A percentile compares a stretch with the other conserved stretches of the same genome.
phyloP scores from a whole-genome alignment of 2,329 filamentous ascomycete species.

The Periconia macrospinosa region DNA sequence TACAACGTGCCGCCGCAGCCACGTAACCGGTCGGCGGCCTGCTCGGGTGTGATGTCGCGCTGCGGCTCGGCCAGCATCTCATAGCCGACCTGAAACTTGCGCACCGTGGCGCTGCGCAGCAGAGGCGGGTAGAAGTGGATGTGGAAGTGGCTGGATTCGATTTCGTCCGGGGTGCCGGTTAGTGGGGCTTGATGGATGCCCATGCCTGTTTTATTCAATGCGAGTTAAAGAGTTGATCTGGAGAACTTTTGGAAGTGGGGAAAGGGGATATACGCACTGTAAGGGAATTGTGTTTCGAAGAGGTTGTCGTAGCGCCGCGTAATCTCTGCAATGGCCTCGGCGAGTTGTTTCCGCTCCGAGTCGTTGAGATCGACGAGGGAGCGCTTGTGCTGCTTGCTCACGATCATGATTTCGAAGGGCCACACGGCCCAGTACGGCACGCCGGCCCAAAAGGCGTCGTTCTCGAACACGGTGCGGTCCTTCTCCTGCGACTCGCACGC shows the following conservation, averaged over 20 bases:
- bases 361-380: conserved; percentile 79
- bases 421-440: conserved; percentile 98
- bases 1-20: conserved; percentile 82
- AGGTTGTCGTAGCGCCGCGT: conserved; percentile 93
- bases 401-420: conserved; percentile 93
- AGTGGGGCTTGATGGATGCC: conserved; percentile 95
- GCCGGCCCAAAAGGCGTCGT: conserved; percentile 79
- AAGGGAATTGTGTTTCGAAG: conserved; percentile 95
- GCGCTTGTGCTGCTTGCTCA: conserved; percentile 81
- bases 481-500: conserved; percentile 77
- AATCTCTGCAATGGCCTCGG: conserved; percentile 83
- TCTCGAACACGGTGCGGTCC: conserved; percentile 87
- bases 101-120: conserved; percentile 86
- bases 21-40: conserved; percentile 78
- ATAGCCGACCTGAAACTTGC: conserved; percentile 95
- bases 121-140: conserved; percentile 98
- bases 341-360: conserved; percentile 71
- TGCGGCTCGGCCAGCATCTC: conserved; percentile 98
- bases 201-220: conserved; percentile 68
- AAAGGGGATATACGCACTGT: conserved; percentile 62
- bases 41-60: conserved; percentile 95
- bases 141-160: conserved; percentile 87
- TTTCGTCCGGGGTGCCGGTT: conserved; percentile 76
- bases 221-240: conserved; percentile 8
- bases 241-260: neutral